Evolutionary conservation across 306 rosid genomes (phyloP), one percentile per base, ranked within the genome.

Genomic region (Vigna mungo): DNA sequence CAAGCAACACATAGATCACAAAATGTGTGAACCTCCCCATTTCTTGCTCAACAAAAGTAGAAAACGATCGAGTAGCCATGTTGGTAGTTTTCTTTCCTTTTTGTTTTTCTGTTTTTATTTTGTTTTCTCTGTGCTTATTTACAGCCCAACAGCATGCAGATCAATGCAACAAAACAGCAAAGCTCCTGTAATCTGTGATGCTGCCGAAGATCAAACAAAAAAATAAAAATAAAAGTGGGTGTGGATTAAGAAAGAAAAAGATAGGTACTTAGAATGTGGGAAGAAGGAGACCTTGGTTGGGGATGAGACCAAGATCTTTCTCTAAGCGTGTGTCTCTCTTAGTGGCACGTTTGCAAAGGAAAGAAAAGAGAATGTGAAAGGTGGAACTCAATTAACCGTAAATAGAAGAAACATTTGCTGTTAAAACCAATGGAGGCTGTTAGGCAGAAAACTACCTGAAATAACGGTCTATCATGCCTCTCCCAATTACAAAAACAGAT

Each of bases 21-120:
- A 90, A 89, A 68, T 88, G 97, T 12, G 97, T 88, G 69, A 92
- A 76, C 75, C 60, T 84, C 17, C 98, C 96, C 73, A 87, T 58
- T 72, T 85, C 89, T 71, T 84, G 71, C 78, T 86, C 90, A 20
- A 93, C 86, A 68, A 47, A 93, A 80, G 74, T 75, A 39, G 87
- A 51, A 37, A 93, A 87, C 3, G 93, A 81, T 1, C 87, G 83
- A 79, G 72, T 77, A 0, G 88, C 80, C 95, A 88, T 90, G 46
- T 72, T 51, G 17, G 53, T 12, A 12, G 3, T 67, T 67, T 67
- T 39, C 44, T 58, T 60, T 37, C 21, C 34, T 32, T 88, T 49
- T 2, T 17, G 37, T 43, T 23, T 51, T 15, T 44, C 1, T 11
- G 1, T 61, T 32, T 20, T 52, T 10, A 0, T 17, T 34, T 2